Percentiles rank a stretch among this genome's conserved stretches.
Conservation (phyloP, 1,139 yeast species). For the Casaregolazyma lundiana region DNA sequence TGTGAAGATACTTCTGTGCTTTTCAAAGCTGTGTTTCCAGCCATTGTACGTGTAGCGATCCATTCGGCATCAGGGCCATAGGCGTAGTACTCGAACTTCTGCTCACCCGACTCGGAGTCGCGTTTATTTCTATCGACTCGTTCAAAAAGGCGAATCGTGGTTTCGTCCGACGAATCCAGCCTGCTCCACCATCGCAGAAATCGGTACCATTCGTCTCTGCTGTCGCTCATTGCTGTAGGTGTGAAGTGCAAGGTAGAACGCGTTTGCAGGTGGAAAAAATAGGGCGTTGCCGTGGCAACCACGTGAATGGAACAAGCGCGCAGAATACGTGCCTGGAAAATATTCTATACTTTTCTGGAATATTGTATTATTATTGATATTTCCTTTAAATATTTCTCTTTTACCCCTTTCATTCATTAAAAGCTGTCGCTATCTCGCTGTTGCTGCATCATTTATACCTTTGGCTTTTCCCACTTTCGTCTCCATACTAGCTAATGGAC, state of each 20-base stretch:
- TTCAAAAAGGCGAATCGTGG: conserved; percentile 8
- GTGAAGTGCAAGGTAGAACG: not conserved
- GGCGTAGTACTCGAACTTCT: conserved; percentile 5
- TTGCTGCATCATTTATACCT: not conserved
- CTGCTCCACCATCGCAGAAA: conserved; percentile 1
- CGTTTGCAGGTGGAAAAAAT: not conserved
- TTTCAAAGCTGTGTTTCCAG: conserved; percentile 8
- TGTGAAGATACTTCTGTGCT: not conserved
- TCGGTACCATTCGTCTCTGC: conserved; percentile 9
- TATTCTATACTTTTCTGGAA: too few relatives aligned
- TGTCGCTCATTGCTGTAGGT: conserved; percentile 1
- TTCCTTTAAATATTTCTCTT: not conserved
- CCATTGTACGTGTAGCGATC: conserved; percentile 9
- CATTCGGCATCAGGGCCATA: conserved; percentile 9
- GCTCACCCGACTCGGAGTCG: conserved; percentile 8
- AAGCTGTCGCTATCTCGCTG: not conserved
- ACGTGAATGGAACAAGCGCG: too few relatives aligned
- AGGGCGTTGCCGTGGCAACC: not conserved
- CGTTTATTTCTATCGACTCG: conserved; percentile 9
- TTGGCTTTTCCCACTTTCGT: not conserved
- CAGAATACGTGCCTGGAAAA: too few relatives aligned
- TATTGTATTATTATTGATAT: too few relatives aligned
- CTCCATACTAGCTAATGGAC: conserved; percentile 4
- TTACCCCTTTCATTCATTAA: not conserved
- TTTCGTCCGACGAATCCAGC: conserved; percentile 3